Percentiles rank a stretch among this genome's conserved stretches.
These are phyloP conservation scores for Neolentinus lepideus DNA, from an alignment of 1,284 basidiomycete species.

Conservation along the genomic window DNA sequence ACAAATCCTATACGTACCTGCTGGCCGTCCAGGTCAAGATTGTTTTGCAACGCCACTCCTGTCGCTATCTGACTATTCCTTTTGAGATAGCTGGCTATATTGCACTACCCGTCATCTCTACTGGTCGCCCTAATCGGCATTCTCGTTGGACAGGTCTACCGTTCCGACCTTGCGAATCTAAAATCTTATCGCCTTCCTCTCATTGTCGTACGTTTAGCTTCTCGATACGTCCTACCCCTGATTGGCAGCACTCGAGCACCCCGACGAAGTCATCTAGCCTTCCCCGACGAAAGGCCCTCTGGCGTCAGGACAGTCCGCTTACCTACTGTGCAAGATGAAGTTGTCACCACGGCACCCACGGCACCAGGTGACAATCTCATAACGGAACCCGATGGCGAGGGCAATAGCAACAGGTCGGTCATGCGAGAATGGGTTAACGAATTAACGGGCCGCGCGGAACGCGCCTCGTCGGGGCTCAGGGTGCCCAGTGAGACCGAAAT, in stretches of 20 bases:
- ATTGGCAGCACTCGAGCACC: conserved; percentile 53
- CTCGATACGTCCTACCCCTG: conserved; percentile 51
- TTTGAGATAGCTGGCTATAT: conserved; percentile 52
- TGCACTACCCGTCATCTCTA: conserved; percentile 58
- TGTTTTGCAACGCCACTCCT: not conserved
- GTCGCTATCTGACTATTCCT: conserved; percentile 1
- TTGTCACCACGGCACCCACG: conserved; percentile 48
- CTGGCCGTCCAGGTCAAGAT: conserved; percentile 55
- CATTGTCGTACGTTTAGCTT: conserved; percentile 41
- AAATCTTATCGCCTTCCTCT: conserved; percentile 70
- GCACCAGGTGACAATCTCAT: conserved; percentile 12
- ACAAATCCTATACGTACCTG: conserved; percentile 69
- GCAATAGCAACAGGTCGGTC: conserved; percentile 34
- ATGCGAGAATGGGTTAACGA: conserved; percentile 81
- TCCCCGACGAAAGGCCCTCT: conserved; percentile 39
- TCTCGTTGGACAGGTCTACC: conserved; percentile 68
- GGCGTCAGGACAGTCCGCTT: conserved; percentile 11
- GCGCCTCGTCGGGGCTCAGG: conserved; percentile 43
- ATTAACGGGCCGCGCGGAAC: conserved; percentile 57
- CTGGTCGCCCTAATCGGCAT: conserved; percentile 58
- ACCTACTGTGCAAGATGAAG: conserved; percentile 32
- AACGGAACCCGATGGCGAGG: conserved; percentile 1
- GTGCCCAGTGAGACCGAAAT: conserved; percentile 75
- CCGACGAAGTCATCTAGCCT: conserved; percentile 45
- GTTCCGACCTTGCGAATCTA: conserved; percentile 70